These are phyloP conservation scores for Mortierella sp. DNA, from an alignment of 371 early-diverging fungal species.

Conservation along the genomic window DNA sequence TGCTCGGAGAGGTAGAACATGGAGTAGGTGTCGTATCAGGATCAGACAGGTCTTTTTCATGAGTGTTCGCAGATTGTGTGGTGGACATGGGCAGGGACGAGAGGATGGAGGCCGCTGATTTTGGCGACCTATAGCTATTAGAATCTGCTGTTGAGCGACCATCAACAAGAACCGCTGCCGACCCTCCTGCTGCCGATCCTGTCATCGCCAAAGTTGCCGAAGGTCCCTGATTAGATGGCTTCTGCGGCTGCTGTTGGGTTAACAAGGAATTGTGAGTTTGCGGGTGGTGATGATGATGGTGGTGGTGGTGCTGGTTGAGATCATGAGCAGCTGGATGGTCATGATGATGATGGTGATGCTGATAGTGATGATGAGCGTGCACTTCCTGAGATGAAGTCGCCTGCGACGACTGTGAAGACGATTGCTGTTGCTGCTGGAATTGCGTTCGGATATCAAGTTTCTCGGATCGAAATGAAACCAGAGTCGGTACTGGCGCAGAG, in stretches of 20 bases:
- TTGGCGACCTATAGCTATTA: neutral
- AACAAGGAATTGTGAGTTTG: neutral
- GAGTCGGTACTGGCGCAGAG: too few species aligned
- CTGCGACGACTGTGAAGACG: neutral
- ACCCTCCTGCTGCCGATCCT: neutral
- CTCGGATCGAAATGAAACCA: conserved; percentile 8
- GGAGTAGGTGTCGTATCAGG: conserved; percentile 15
- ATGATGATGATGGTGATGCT: conserved; percentile 19
- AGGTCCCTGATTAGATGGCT: neutral
- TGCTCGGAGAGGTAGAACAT: conserved; percentile 11
- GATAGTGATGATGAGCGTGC: conserved; percentile 5
- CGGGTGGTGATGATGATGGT: neutral
- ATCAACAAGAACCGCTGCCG: neutral
- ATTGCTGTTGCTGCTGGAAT: conserved; percentile 11
- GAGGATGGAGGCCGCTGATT: conserved; percentile 7
- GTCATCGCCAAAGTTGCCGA: neutral
- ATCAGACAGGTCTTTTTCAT: conserved; percentile 19
- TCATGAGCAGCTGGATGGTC: conserved; percentile 5
- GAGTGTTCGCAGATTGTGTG: neutral
- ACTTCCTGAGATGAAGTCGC: neutral
- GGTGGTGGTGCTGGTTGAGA: conserved; percentile 11
- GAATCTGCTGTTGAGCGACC: neutral
- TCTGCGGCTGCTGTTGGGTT: neutral
- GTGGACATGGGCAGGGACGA: conserved; percentile 14
- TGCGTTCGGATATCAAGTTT: conserved; percentile 29